These are phyloP conservation scores for Erodium texanum DNA, from an alignment of 441 rosid species.

Conservation along the genomic window DNA sequence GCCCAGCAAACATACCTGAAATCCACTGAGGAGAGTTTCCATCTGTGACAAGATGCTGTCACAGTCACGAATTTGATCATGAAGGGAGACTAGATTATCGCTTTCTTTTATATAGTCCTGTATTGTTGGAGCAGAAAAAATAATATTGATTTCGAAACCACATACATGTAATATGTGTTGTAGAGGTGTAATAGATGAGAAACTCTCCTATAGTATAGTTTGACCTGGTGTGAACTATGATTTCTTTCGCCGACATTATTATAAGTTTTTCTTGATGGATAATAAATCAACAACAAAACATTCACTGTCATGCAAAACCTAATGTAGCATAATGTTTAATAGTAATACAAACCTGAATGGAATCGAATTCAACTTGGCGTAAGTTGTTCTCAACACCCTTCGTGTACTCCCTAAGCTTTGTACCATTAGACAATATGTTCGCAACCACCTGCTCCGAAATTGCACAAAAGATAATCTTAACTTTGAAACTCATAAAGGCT, in stretches of 20 bases:
- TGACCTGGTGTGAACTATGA: background rate
- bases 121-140: constrained; percentile 13
- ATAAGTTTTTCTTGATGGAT: too few relatives aligned
- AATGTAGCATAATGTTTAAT: background rate
- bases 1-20: constrained; percentile 49
- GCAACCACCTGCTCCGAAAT: constrained; percentile 58
- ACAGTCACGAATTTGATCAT: constrained; percentile 93
- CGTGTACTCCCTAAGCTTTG: constrained; percentile 68
- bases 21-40: constrained; percentile 95
- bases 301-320: background rate
- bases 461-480: background rate
- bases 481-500: background rate
- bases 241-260: background rate
- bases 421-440: constrained; percentile 79
- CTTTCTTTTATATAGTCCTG: constrained; percentile 98
- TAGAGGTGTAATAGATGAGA: background rate
- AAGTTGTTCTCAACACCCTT: constrained; percentile 95
- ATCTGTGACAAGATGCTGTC: constrained; percentile 87
- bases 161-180: too few relatives aligned
- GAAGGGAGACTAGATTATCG: constrained; percentile 90
- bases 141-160: background rate
- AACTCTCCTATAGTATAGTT: background rate
- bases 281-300: background rate
- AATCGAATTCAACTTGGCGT: constrained; percentile 83
- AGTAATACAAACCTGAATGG: constrained; percentile 57